Evolutionary conservation across 345 rosid species (phyloP).

Genomic region (Hevea brasiliensis): DNA sequence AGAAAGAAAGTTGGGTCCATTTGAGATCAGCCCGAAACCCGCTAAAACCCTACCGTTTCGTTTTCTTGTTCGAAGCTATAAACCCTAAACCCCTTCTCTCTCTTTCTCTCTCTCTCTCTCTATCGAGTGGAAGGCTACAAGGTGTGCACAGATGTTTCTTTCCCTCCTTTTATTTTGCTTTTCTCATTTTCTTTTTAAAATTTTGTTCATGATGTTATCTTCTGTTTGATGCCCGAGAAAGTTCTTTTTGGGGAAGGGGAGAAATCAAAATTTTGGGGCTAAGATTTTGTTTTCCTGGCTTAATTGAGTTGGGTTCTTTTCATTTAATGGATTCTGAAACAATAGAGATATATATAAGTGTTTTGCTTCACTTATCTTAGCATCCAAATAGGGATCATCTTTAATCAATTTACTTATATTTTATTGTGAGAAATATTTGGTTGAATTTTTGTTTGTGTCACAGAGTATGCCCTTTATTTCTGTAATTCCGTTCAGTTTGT

Average conservation of each 20-base stretch:
- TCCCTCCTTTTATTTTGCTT: background rate
- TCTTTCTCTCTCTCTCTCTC: background rate
- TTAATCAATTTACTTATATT: background rate
- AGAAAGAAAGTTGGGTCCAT: too few species aligned
- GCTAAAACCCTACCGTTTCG: background rate
- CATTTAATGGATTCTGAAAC: background rate
- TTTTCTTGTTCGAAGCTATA: background rate
- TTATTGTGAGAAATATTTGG: background rate
- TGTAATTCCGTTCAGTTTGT: background rate
- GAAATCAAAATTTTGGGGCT: background rate
- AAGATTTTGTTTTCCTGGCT: background rate
- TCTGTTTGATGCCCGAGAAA: background rate
- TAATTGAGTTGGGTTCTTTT: background rate
- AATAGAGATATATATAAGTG: background rate
- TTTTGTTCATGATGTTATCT: background rate
- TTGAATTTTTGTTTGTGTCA: background rate
- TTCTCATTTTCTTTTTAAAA: too few species aligned
- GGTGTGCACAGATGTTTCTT: background rate
- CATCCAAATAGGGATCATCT: background rate
- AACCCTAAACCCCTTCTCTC: constrained; percentile 21
- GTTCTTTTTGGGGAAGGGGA: background rate
- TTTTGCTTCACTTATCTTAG: background rate
- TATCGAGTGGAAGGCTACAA: background rate
- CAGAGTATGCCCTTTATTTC: background rate
- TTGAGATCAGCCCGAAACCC: background rate